Percentiles rank a stretch among this genome's conserved stretches.
Evolutionary conservation across 2,329 filamentous ascomycete species (phyloP).

Genomic region (Hypoxylon sp.): DNA sequence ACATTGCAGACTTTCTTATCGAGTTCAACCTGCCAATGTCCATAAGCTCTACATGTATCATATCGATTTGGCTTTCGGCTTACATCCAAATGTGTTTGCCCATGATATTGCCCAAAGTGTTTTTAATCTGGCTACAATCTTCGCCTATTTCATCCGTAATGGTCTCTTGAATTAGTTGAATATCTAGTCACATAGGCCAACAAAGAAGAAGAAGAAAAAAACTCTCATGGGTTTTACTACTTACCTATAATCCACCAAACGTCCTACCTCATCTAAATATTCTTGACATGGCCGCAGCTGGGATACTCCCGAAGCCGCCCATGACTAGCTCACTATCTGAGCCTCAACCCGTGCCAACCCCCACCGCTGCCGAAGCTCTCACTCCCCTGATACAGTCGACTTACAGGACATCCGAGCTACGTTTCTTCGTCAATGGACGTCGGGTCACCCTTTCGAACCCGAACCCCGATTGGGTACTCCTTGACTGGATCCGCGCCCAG

Average conservation of each 20-base stretch:
- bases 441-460: slow-evolving; percentile 47
- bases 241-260: too few species aligned
- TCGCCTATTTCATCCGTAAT: background rate
- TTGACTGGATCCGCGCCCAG: slow-evolving; percentile 50
- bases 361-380: slow-evolving; percentile 42
- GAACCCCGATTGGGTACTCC: slow-evolving; percentile 53
- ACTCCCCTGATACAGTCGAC: slow-evolving; percentile 48
- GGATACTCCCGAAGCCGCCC: slow-evolving; percentile 37
- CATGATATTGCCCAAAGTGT: background rate
- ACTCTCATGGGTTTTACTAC: too few species aligned
- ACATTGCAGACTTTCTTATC: slow-evolving; percentile 4
- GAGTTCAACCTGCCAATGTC: background rate
- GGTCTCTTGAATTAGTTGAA: background rate
- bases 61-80: background rate
- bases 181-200: too few species aligned
- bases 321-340: slow-evolving; percentile 3
- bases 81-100: background rate
- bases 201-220: too few species aligned
- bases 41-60: background rate
- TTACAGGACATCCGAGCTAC: slow-evolving; percentile 55
- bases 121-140: background rate
- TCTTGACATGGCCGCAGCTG: slow-evolving; percentile 36
- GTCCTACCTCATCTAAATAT: background rate
- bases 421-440: slow-evolving; percentile 53
- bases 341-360: slow-evolving; percentile 19